Evolutionary conservation across 495 filamentous ascomycete species (phyloP).

Genomic region (Xanthoparmelia taractica): DNA sequence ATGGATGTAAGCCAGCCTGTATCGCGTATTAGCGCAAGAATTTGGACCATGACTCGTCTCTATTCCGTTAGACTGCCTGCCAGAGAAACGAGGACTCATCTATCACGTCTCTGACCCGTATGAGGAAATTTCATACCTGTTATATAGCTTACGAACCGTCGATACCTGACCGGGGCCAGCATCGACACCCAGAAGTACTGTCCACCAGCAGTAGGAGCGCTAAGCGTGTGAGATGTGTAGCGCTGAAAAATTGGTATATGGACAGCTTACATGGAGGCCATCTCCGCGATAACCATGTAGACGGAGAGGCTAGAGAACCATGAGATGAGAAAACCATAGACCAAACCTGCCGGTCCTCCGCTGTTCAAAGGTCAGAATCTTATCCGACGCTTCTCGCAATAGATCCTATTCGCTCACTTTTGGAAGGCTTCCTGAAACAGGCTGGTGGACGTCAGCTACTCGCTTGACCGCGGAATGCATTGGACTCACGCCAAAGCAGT

Average conservation of each 20-base stretch:
- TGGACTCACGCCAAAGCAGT: slow-evolving; percentile 30
- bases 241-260: neutral
- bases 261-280: slow-evolving; percentile 38
- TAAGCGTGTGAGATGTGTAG: neutral
- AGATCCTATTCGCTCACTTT: slow-evolving; percentile 27
- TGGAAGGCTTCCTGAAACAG: slow-evolving; percentile 33
- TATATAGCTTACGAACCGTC: neutral
- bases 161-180: slow-evolving; percentile 22
- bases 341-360: slow-evolving; percentile 41
- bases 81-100: too few species aligned
- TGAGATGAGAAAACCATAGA: slow-evolving; percentile 44
- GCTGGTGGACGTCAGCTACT: slow-evolving; percentile 19
- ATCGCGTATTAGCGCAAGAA: too few species aligned
- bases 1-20: neutral
- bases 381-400: neutral
- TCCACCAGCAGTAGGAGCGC: slow-evolving; percentile 23
- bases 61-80: too few species aligned
- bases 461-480: neutral
- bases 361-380: slow-evolving; percentile 25
- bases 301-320: slow-evolving; percentile 41
- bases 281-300: slow-evolving; percentile 40
- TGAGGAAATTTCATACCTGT: too few species aligned
- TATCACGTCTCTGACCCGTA: too few species aligned
- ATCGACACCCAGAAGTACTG: slow-evolving; percentile 34
- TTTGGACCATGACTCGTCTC: too few species aligned